Percentiles rank a stretch among this genome's conserved stretches.
Evolutionary conservation across 495 filamentous ascomycete genomes (phyloP).

Genomic region (Talaromyces ruber): DNA sequence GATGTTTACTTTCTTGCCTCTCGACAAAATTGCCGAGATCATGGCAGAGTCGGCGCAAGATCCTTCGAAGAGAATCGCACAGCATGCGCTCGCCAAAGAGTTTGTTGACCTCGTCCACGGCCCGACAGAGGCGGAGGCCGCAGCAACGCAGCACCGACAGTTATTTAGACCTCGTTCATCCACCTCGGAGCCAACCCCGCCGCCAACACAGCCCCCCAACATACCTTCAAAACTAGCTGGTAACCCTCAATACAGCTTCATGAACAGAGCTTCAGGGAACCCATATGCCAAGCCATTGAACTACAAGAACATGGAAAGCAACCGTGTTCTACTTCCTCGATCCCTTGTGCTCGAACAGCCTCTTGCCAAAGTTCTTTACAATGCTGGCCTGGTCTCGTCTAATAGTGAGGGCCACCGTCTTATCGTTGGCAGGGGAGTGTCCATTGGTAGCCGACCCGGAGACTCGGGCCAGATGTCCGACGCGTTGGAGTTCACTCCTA

Average conservation of each 20-base stretch:
- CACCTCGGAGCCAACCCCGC: conserved; percentile 30
- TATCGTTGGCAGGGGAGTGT: conserved; percentile 47
- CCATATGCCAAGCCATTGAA: conserved; percentile 32
- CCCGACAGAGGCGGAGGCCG: conserved; percentile 41
- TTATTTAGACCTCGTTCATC: conserved; percentile 43
- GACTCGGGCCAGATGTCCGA: conserved; percentile 45
- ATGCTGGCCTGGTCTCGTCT: conserved; percentile 58
- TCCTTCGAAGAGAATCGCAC: conserved; percentile 64
- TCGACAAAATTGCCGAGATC: conserved; percentile 49
- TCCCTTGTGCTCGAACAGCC: conserved; percentile 54
- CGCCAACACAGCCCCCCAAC: conserved; percentile 17
- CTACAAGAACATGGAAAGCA: conserved; percentile 37
- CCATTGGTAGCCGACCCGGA: conserved; percentile 55
- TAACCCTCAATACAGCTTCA: conserved; percentile 16
- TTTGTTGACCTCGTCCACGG: conserved; percentile 77
- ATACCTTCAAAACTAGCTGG: conserved; percentile 12
- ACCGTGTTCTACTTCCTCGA: conserved; percentile 54
- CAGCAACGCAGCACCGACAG: conserved; percentile 48
- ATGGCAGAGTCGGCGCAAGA: conserved; percentile 59
- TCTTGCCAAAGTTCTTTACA: conserved; percentile 56
- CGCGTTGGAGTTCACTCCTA: conserved; percentile 52
- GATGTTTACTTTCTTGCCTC: conserved; percentile 82
- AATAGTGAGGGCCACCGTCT: conserved; percentile 59
- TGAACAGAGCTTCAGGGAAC: conserved; percentile 33
- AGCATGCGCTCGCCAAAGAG: conserved; percentile 73